Evolutionary conservation across 2,329 filamentous ascomycete species (phyloP).

Genomic region (Thielaviopsis euricoi): DNA sequence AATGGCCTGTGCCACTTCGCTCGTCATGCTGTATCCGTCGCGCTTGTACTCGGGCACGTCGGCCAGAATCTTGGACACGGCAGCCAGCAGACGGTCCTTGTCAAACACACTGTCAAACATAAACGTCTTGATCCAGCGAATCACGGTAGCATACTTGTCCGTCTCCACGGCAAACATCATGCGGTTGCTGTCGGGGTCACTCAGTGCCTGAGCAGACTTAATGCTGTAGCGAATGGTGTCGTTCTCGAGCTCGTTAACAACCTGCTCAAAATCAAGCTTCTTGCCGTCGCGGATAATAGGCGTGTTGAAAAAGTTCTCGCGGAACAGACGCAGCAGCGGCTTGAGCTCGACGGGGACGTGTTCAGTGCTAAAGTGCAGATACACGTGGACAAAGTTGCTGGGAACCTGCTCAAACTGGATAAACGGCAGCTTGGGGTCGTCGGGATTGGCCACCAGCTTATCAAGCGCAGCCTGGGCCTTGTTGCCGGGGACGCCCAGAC

Average conservation of each 20-base stretch:
- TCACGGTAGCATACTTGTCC: conserved; percentile 67
- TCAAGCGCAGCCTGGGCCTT: conserved; percentile 63
- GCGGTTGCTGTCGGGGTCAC: conserved; percentile 66
- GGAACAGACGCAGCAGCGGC: conserved; percentile 70
- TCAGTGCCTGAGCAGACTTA: conserved; percentile 48
- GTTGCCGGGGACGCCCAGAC: conserved; percentile 51
- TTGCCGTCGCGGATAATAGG: conserved; percentile 65
- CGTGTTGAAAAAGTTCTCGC: conserved; percentile 87
- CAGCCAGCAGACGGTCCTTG: conserved; percentile 42
- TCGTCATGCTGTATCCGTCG: conserved; percentile 54
- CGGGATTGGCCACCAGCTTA: conserved; percentile 27
- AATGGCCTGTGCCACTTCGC: conserved; percentile 56
- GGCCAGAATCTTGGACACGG: conserved; percentile 65
- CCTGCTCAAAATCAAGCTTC: conserved; percentile 72
- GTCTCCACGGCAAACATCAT: conserved; percentile 76
- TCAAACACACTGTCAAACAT: conserved; percentile 87
- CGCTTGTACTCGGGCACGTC: conserved; percentile 89
- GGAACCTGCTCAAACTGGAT: conserved; percentile 94
- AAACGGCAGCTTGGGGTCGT: conserved; percentile 30
- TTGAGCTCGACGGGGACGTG: conserved; percentile 66
- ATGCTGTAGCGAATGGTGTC: conserved; percentile 79
- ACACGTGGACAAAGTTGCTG: conserved; percentile 81
- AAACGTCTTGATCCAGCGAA: conserved; percentile 71
- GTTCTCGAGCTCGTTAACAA: conserved; percentile 78
- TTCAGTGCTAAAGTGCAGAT: conserved; percentile 63